Conservation (phyloP, 768 basidiomycete species). For the Boletus fagicola region DNA sequence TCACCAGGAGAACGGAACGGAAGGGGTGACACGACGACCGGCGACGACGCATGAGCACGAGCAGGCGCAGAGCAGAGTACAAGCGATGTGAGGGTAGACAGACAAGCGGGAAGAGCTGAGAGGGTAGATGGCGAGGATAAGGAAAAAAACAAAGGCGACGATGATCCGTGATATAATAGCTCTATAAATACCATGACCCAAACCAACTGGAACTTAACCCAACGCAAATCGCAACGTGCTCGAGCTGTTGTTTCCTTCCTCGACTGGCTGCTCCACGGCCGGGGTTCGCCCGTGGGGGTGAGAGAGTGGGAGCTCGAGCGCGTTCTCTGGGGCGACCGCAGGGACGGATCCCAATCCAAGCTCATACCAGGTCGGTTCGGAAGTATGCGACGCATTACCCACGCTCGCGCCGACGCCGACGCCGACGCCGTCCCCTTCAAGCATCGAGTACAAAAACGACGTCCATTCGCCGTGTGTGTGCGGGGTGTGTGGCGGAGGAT, state of each 20-base stretch:
- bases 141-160: not conserved
- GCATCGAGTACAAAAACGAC: conserved; percentile 34
- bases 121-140: not conserved
- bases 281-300: conserved; percentile 5
- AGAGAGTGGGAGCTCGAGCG: conserved; percentile 18
- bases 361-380: conserved; percentile 31
- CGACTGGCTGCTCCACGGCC: conserved; percentile 14
- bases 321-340: conserved; percentile 2
- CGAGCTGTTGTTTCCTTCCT: conserved; percentile 26
- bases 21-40: conserved; percentile 1
- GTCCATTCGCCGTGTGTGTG: conserved; percentile 31
- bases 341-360: conserved; percentile 25
- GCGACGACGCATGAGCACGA: conserved; percentile 4
- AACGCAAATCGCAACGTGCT: conserved; percentile 33
- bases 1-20: conserved; percentile 8
- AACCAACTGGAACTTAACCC: conserved; percentile 16
- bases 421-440: conserved; percentile 30
- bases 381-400: not conserved
- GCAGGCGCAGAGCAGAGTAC: not conserved
- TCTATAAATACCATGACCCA: conserved; percentile 26
- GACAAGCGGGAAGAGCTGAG: not conserved
- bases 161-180: conserved; percentile 20
- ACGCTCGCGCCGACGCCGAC: conserved; percentile 9
- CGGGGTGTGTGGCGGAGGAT: conserved; percentile 1
- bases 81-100: not conserved